A percentile compares a stretch with the other conserved stretches of the same genome.
These are phyloP conservation scores for Lecanicillium sp. DNA, from an alignment of 2,329 filamentous ascomycete genomes.

Conservation along the genomic window DNA sequence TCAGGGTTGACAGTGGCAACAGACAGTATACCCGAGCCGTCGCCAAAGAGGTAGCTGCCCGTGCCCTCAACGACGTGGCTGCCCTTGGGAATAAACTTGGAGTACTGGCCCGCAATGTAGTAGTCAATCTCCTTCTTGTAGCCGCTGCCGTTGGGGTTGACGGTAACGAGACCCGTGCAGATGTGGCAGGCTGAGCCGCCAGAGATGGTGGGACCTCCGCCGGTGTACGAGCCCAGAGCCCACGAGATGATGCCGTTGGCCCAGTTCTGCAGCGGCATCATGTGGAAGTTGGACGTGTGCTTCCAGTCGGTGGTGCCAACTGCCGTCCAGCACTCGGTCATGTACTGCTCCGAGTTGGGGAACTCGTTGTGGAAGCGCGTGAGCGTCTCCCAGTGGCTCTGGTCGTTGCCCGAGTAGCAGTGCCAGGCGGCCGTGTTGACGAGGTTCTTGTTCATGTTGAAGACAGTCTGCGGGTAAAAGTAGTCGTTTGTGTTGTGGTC, in stretches of 20 bases:
- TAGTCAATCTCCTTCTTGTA: constrained; percentile 41
- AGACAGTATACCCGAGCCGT: constrained; percentile 30
- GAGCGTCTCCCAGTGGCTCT: constrained; percentile 26
- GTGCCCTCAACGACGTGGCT: constrained; percentile 32
- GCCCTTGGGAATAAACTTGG: constrained; percentile 36
- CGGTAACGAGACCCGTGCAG: constrained; percentile 45
- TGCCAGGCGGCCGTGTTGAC: constrained; percentile 31
- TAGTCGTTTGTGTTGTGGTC: constrained; percentile 27
- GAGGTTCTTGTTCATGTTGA: constrained; percentile 21
- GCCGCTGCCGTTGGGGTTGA: constrained; percentile 34
- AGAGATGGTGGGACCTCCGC: constrained; percentile 32
- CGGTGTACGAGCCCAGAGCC: constrained; percentile 34
- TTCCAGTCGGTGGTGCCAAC: constrained; percentile 34
- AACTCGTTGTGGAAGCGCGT: constrained; percentile 30
- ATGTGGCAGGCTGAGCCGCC: constrained; percentile 29
- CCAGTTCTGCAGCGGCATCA: constrained; percentile 42
- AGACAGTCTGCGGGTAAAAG: constrained; percentile 33
- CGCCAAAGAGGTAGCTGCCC: constrained; percentile 34
- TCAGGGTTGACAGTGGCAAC: constrained; percentile 40
- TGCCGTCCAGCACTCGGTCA: constrained; percentile 41
- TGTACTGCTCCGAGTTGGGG: constrained; percentile 32
- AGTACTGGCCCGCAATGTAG: constrained; percentile 46
- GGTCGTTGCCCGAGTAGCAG: constrained; percentile 26
- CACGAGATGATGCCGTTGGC: constrained; percentile 34
- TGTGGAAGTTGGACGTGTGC: constrained; percentile 29